phyloP scores from a whole-genome alignment of 345 rosid species.

The Boechera divaricarpa region DNA sequence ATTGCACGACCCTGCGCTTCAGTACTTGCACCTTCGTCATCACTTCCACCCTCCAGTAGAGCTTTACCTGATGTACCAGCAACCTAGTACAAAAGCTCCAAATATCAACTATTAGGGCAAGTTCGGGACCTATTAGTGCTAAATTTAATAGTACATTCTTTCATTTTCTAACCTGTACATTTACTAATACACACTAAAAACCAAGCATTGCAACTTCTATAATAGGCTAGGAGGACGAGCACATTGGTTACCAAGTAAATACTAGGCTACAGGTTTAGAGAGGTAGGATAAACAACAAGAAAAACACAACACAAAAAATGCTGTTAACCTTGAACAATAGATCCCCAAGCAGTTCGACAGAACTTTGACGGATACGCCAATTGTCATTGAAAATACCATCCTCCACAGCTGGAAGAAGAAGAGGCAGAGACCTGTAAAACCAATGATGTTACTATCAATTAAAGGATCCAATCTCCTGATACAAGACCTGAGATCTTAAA shows the following conservation, averaged over 20 bases:
- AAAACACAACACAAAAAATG: conserved; percentile 4
- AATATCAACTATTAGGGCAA: conserved; percentile 19
- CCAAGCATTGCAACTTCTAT: conserved; percentile 23
- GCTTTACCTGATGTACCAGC: conserved; percentile 99
- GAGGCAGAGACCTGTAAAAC: conserved; percentile 78
- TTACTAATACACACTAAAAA: conserved; percentile 2
- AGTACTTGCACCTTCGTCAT: conserved; percentile 98
- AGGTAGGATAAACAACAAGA: conserved; percentile 21
- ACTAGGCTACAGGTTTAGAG: conserved; percentile 8
- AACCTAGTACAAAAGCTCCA: conserved; percentile 58
- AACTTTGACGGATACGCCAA: conserved; percentile 99
- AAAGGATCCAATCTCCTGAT: conserved; percentile 3
- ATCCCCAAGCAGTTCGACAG: conserved; percentile 96
- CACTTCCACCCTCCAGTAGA: conserved; percentile 98
- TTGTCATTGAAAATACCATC: conserved; percentile 96
- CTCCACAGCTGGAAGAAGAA: conserved; percentile 99
- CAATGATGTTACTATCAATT: background rate
- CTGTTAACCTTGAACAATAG: conserved; percentile 81
- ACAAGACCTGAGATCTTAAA: background rate
- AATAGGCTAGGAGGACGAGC: conserved; percentile 14
- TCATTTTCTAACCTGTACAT: conserved; percentile 6
- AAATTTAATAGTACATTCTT: background rate
- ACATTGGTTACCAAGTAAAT: conserved; percentile 7
- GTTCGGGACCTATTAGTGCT: background rate
- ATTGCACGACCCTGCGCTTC: conserved; percentile 99